Percentiles rank a stretch among this genome's conserved stretches.
Conservation (phyloP, 768 basidiomycete genomes). For the Termitomyces sp. region DNA sequence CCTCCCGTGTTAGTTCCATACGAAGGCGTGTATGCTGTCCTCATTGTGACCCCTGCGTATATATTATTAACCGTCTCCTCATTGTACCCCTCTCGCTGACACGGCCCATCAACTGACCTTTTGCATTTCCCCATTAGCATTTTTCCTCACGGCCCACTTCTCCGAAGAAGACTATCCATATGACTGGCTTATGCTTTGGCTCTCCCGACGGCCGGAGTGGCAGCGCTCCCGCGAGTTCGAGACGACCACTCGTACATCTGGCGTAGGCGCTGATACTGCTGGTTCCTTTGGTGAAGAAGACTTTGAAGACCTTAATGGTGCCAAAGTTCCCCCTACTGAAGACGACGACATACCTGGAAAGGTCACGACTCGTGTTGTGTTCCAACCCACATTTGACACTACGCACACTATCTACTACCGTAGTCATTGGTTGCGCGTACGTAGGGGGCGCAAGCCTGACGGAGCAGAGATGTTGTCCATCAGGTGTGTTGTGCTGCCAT, state of each 20-base stretch:
- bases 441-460: slow-evolving; percentile 63
- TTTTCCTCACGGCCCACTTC: slow-evolving; percentile 89
- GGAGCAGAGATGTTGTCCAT: slow-evolving; percentile 72
- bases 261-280: slow-evolving; percentile 51
- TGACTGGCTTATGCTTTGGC: slow-evolving; percentile 90
- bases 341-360: slow-evolving; percentile 49
- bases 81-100: slow-evolving; percentile 16
- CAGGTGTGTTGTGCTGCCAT: slow-evolving; percentile 35
- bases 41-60: neutral
- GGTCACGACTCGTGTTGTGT: slow-evolving; percentile 75
- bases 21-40: neutral
- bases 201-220: slow-evolving; percentile 80
- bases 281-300: slow-evolving; percentile 54
- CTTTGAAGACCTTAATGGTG: slow-evolving; percentile 31
- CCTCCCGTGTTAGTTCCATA: neutral
- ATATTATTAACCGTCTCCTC: slow-evolving; percentile 10
- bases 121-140: slow-evolving; percentile 38
- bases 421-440: slow-evolving; percentile 79
- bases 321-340: slow-evolving; percentile 11
- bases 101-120: slow-evolving; percentile 18
- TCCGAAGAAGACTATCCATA: slow-evolving; percentile 88
- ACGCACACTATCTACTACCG: slow-evolving; percentile 87
- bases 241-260: slow-evolving; percentile 73
- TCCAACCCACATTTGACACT: slow-evolving; percentile 84
- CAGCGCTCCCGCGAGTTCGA: slow-evolving; percentile 87